Evolutionary conservation across 768 basidiomycete species (phyloP), one percentile per base, ranked within the genome.

Genomic region (Dentipellis sp.): DNA sequence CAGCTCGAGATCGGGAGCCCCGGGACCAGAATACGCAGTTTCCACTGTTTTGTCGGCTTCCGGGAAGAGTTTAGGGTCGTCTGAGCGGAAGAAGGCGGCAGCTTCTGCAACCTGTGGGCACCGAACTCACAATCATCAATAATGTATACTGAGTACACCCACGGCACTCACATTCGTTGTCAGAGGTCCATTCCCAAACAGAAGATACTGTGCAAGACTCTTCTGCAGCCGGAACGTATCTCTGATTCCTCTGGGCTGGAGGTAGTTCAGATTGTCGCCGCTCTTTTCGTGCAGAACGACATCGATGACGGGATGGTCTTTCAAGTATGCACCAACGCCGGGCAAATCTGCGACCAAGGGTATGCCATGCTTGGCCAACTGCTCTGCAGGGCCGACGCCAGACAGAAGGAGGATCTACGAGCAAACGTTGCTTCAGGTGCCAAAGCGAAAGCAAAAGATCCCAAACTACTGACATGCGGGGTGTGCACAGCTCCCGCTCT

Each of bases 261-360:
- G 57, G 59, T 68, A 78, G 56, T 70, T 74, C 12, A 78, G 40
- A 6, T 78, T 75, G 5, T 69, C 62, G 52, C 75, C 71, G 2
- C 68, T 68, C 58, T 76, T 83, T 59, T 84, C 81, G 59, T 74
- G 75, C 66, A 79, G 74, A 59, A 74, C 73, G 22, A 81, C 52
- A 62, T 76, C 72, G 51, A 86, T 74, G 12, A 75, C 73, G 3
- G 76, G 73, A 62, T 92, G 91, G 64, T 93, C 91, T 47, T 78
- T 72, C 16, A 93, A 76, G 65, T 91, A 77, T 9, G 77, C 72
- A 12, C 91, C 91, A 17, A 94, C 89, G 10, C 83, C 83, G 0
- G 86, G 84, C 1, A 86, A 77, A 61, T 91, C 81, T 6, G 79
- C 64, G 17, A 84, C 69, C 34, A 83, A 68, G 0, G 78, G 72